Conservation (phyloP, 257 asterid genomes). For the Dorcoceras hygrometricum region DNA sequence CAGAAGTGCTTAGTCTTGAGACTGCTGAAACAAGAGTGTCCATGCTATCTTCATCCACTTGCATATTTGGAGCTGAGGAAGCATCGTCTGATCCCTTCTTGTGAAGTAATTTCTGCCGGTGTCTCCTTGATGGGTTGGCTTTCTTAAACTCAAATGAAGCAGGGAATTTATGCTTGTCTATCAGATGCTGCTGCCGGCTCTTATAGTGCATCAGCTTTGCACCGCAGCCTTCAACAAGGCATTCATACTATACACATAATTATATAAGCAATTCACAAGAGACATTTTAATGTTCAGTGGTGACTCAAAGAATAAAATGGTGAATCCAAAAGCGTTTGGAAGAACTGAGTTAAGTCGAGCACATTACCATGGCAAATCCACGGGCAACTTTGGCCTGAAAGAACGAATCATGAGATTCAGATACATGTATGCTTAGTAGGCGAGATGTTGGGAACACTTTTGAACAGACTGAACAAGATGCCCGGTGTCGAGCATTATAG, state of each 20-base stretch:
- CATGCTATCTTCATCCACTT: conserved; percentile 66
- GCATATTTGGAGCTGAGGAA: conserved; percentile 50
- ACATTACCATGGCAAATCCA: conserved; percentile 75
- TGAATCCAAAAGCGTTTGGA: background rate
- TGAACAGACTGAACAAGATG: conserved; percentile 92
- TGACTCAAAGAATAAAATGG: background rate
- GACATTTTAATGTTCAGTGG: background rate
- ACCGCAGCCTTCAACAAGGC: conserved; percentile 95
- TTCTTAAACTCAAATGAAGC: conserved; percentile 80
- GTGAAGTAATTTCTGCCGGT: conserved; percentile 53
- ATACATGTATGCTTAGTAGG: conserved; percentile 84
- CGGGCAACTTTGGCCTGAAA: conserved; percentile 93
- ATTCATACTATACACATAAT: conserved; percentile 59
- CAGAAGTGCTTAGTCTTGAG: conserved; percentile 74
- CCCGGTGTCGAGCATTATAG: conserved; percentile 74
- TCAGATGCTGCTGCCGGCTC: conserved; percentile 83
- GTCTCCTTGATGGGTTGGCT: conserved; percentile 75
- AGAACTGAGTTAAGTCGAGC: conserved; percentile 9
- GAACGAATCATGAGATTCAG: conserved; percentile 94
- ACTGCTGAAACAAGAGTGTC: conserved; percentile 77
- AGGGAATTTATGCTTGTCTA: conserved; percentile 88
- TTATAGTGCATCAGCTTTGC: conserved; percentile 79
- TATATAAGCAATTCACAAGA: background rate
- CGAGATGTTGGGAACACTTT: conserved; percentile 89
- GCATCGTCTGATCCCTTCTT: conserved; percentile 37